Evolutionary conservation across 192 early-diverging fungal species (phyloP).

Genomic region (Umbelopsis ramanniana): DNA sequence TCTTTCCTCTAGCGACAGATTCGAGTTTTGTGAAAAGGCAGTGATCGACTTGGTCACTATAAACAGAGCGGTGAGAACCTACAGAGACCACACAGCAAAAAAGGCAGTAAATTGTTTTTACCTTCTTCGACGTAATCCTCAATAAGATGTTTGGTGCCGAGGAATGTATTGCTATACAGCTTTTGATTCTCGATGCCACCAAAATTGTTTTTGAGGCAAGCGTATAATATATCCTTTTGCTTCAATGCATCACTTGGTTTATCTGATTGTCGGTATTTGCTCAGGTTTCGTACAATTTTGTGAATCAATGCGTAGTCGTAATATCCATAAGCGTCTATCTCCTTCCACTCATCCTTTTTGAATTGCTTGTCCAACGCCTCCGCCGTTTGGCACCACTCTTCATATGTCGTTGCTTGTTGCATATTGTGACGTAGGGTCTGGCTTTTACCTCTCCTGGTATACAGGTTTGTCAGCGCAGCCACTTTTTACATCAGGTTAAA

Average conservation of each 20-base stretch:
- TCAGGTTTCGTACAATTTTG: slow-evolving; percentile 57
- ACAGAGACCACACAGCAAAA: neutral
- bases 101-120: slow-evolving; percentile 7
- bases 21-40: slow-evolving; percentile 33
- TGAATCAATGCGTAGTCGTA: slow-evolving; percentile 70
- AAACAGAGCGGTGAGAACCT: neutral
- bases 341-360: slow-evolving; percentile 76
- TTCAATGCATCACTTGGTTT: slow-evolving; percentile 39
- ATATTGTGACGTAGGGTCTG: slow-evolving; percentile 50
- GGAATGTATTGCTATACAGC: slow-evolving; percentile 74
- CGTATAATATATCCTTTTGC: slow-evolving; percentile 57
- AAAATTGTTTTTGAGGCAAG: slow-evolving; percentile 75
- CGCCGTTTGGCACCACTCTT: slow-evolving; percentile 67
- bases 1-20: slow-evolving; percentile 60
- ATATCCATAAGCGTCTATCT: slow-evolving; percentile 55
- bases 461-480: neutral
- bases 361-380: slow-evolving; percentile 62
- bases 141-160: slow-evolving; percentile 74
- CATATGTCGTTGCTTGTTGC: slow-evolving; percentile 59
- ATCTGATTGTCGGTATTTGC: slow-evolving; percentile 37
- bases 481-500: neutral
- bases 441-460: slow-evolving; percentile 56
- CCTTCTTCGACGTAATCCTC: slow-evolving; percentile 72
- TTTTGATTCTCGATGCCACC: slow-evolving; percentile 76
- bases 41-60: slow-evolving; percentile 55